Conservation (phyloP, 2,329 filamentous ascomycete species). For the Beauveria sp. region DNA sequence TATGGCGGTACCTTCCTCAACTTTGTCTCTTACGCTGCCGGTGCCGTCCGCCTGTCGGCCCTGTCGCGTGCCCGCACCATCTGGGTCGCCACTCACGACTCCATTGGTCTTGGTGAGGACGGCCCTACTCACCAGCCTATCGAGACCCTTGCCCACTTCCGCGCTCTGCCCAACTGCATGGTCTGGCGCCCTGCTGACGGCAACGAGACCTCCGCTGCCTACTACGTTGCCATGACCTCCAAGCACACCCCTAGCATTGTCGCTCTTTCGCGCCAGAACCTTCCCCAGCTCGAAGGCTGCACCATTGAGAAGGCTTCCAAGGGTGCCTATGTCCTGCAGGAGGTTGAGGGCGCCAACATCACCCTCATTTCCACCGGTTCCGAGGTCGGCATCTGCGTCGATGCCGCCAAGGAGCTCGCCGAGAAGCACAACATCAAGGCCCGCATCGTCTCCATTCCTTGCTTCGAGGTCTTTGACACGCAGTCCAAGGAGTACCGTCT, state of each 20-base stretch:
- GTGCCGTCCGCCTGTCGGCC: conserved; percentile 87
- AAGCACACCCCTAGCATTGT: conserved; percentile 88
- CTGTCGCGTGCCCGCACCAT: conserved; percentile 86
- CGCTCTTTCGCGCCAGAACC: conserved; percentile 93
- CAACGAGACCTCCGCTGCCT: conserved; percentile 96
- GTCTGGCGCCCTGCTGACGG: conserved; percentile 98
- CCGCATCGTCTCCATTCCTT: conserved; percentile 91
- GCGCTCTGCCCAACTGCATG: conserved; percentile 97
- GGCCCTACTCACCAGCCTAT: conserved; percentile 98
- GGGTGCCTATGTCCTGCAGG: conserved; percentile 88
- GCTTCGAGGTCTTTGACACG: conserved; percentile 92
- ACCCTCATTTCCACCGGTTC: conserved; percentile 93
- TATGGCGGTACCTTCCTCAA: conserved; percentile 97
- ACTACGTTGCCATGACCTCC: conserved; percentile 88
- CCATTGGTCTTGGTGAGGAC: conserved; percentile 97
- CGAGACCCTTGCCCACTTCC: conserved; percentile 96
- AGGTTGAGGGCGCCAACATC: conserved; percentile 75
- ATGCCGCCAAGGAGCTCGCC: conserved; percentile 84
- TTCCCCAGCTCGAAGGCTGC: conserved; percentile 93
- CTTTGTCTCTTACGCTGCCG: conserved; percentile 97
- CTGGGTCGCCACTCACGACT: conserved; percentile 97
- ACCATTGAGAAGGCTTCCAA: conserved; percentile 83
- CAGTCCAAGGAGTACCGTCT: conserved; percentile 94
- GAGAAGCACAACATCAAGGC: conserved; percentile 82
- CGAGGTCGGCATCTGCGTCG: conserved; percentile 88